phyloP scores from a whole-genome alignment of 2,329 filamentous ascomycete species.

The Endothia cerciana region DNA sequence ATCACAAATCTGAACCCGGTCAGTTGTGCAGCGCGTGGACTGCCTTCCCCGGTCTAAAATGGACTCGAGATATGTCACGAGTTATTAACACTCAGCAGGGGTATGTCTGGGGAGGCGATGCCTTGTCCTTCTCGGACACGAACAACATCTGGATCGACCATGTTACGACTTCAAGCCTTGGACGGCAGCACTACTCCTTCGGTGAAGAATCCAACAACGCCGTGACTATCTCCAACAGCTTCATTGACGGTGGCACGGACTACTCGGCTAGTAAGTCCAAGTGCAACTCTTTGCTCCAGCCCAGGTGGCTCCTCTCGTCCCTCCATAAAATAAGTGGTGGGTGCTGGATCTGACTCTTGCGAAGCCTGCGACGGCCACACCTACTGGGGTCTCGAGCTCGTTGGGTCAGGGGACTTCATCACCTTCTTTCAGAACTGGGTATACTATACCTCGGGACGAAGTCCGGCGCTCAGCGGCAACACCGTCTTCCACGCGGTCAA shows the following conservation, averaged over 20 bases:
- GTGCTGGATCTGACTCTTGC: background rate
- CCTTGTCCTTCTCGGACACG: conserved; percentile 6
- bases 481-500: conserved; percentile 62
- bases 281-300: background rate
- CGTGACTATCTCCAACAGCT: conserved; percentile 63
- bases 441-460: conserved; percentile 59
- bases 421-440: conserved; percentile 59
- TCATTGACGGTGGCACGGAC: conserved; percentile 57
- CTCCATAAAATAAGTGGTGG: background rate
- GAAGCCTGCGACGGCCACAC: conserved; percentile 57
- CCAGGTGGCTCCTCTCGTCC: background rate
- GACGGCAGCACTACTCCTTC: conserved; percentile 63
- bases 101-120: conserved; percentile 24
- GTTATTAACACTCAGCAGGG: background rate
- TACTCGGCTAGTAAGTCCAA: conserved; percentile 51
- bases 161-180: conserved; percentile 58
- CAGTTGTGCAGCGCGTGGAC: conserved; percentile 40
- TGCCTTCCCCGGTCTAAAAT: conserved; percentile 62
- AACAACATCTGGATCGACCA: conserved; percentile 57
- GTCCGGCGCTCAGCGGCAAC: conserved; percentile 60
- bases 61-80: conserved; percentile 48
- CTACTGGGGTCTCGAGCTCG: conserved; percentile 64
- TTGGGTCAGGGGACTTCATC: conserved; percentile 57
- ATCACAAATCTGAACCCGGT: conserved; percentile 49
- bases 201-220: conserved; percentile 56